phyloP scores from a whole-genome alignment of 805 yeast genomes.

The Cephaloascus albidus region DNA sequence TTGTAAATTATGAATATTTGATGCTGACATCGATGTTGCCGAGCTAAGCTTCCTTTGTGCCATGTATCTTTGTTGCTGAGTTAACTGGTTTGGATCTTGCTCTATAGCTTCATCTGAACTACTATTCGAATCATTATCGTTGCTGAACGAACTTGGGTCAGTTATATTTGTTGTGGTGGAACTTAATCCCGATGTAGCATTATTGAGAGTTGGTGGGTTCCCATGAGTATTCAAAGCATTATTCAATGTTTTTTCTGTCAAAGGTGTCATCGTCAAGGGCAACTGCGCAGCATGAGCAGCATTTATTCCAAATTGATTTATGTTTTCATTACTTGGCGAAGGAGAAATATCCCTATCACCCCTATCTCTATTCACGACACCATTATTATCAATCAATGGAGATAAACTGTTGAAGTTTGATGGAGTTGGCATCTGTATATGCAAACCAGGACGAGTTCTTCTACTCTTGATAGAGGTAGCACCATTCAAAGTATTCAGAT shows the following conservation, averaged over 20 bases:
- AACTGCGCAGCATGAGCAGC: constrained; percentile 36
- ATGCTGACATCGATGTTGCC: neutral
- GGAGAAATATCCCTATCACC: constrained; percentile 8
- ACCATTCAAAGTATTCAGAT: neutral
- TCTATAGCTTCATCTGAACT: neutral
- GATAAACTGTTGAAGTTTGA: constrained; percentile 26
- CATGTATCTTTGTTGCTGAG: neutral
- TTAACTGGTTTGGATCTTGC: neutral
- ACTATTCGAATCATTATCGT: neutral
- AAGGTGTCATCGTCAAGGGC: constrained; percentile 73
- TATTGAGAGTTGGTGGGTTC: neutral
- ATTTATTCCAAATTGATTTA: constrained; percentile 63
- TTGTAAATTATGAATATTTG: neutral
- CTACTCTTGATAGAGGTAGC: constrained; percentile 16
- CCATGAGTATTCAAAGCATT: neutral
- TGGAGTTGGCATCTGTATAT: constrained; percentile 73
- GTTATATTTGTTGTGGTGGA: neutral
- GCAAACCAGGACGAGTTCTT: constrained; percentile 44
- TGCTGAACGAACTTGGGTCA: neutral
- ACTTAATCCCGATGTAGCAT: neutral
- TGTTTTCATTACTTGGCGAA: constrained; percentile 24
- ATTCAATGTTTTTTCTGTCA: constrained; percentile 43
- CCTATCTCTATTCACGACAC: constrained; percentile 8
- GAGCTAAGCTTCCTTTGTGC: neutral
- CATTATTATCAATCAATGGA: constrained; percentile 23